Evolutionary conservation across 2,329 filamentous ascomycete species (phyloP), one percentile per base, ranked within the genome.

Genomic region (Fusarium pseudonygamai): DNA sequence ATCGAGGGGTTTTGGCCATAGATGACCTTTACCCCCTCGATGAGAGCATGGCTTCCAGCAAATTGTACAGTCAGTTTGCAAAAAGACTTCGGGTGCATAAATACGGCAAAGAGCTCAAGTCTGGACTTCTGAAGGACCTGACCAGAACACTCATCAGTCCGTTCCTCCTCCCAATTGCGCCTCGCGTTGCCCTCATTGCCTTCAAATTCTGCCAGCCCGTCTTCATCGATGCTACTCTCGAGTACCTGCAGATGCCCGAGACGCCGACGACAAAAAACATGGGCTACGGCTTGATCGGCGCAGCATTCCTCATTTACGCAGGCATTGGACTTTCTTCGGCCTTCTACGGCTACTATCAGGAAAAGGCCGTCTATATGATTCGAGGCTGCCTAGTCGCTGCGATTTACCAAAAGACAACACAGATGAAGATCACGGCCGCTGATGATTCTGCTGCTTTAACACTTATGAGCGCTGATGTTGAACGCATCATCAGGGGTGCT

Each of bases 381-480:
- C 76, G 85, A 20, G 80, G 76, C 9, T 78, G 78, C 28, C 75
- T 84, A 1, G 78, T 77, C 4, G 72, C 80, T 1, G 77, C 75
- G 7, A 77, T 84, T 5, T 84, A 83, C 52, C 69, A 68, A 16
- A 81, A 83, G 64, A 82, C 80, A 2, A 80, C 78, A 0, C 69
- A 72, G 20, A 70, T 81, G n/a, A 79, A 79, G 12, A 63, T 81
- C 7, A 79, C 78, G 0, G 74, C 78, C 0, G 76, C 80, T 7
- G 81, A 83, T 39, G 81, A 84, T n/a, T 79, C 82, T 7, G 82
- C 83, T 0, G 81, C 84, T 0, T 69, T 87, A 47, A 86, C 85
- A 0, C 78, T 87, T 7, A 87, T 87, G 85, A 85, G 81, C 62
- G 81, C 84, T 7, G 86, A 88, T 53, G 78, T 87, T 15, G 85